Conservation (phyloP, 164 flowering plant species). For the Cinnamomum micranthum region DNA sequence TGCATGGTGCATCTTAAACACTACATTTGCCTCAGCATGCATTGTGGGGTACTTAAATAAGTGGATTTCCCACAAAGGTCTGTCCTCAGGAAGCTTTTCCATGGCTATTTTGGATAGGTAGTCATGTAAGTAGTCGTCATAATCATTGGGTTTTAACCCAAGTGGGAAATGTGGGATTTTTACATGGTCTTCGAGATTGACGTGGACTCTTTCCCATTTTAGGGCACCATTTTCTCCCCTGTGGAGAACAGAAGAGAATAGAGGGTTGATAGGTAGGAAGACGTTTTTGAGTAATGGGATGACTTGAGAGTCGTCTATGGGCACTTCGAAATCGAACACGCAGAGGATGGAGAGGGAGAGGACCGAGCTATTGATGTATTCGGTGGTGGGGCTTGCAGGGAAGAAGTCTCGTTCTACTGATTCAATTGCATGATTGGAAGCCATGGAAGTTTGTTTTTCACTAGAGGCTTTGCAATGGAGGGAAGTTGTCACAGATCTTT, state of each 20-base stretch:
- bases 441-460: background rate
- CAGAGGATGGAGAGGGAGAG: slow-evolving; percentile 13
- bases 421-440: background rate
- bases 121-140: slow-evolving; percentile 7
- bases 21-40: background rate
- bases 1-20: slow-evolving; percentile 64
- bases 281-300: background rate
- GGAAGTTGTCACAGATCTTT: too few species aligned
- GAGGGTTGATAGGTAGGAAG: slow-evolving; percentile 3
- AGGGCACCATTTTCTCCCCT: slow-evolving; percentile 7
- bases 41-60: slow-evolving; percentile 1
- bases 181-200: slow-evolving; percentile 13
- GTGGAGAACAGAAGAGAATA: slow-evolving; percentile 7
- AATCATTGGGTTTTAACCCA: slow-evolving; percentile 4
- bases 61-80: slow-evolving; percentile 3
- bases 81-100: slow-evolving; percentile 8
- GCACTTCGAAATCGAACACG: slow-evolving; percentile 9
- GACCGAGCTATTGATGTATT: slow-evolving; percentile 7
- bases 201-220: slow-evolving; percentile 17
- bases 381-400: slow-evolving; percentile 15
- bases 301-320: background rate
- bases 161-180: slow-evolving; percentile 11
- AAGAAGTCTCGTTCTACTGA: background rate
- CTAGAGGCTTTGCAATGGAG: background rate
- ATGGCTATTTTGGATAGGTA: slow-evolving; percentile 11